Evolutionary conservation across 1,284 basidiomycete species (phyloP).

Genomic region (Malassezia nana): DNA sequence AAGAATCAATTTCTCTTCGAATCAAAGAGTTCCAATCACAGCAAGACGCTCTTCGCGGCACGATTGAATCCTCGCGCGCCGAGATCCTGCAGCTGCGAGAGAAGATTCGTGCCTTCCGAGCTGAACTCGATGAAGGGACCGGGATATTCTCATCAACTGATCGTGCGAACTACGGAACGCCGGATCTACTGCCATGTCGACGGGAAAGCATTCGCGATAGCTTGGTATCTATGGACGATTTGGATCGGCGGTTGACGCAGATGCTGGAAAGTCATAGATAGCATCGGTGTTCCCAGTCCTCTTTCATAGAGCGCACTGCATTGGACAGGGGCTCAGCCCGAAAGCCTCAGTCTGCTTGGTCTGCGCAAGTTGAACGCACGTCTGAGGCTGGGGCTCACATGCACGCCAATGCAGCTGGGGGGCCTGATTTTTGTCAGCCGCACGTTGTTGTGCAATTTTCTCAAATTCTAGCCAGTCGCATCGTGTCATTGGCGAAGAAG

Average conservation of each 20-base stretch:
- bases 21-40: conserved; percentile 12
- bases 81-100: conserved; percentile 13
- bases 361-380: neutral
- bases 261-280: conserved; percentile 4
- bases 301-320: too few relatives aligned
- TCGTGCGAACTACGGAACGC: neutral
- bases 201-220: neutral
- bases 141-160: neutral
- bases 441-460: neutral
- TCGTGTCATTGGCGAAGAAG: neutral
- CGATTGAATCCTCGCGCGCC: conserved; percentile 9
- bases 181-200: neutral
- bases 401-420: neutral
- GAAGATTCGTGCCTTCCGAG: conserved; percentile 7
- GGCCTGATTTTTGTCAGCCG: neutral
- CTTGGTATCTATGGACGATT: conserved; percentile 9
- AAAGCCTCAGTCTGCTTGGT: neutral
- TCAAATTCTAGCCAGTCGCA: neutral
- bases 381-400: too few relatives aligned
- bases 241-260: conserved; percentile 6
- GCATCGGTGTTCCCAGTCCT: neutral
- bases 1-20: neutral
- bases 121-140: neutral
- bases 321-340: too few relatives aligned
- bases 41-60: conserved; percentile 6